A percentile compares a stretch with the other conserved stretches of the same genome.
Evolutionary conservation across 192 early-diverging fungal species (phyloP).

Genomic region (Entomortierella chlamydospora): DNA sequence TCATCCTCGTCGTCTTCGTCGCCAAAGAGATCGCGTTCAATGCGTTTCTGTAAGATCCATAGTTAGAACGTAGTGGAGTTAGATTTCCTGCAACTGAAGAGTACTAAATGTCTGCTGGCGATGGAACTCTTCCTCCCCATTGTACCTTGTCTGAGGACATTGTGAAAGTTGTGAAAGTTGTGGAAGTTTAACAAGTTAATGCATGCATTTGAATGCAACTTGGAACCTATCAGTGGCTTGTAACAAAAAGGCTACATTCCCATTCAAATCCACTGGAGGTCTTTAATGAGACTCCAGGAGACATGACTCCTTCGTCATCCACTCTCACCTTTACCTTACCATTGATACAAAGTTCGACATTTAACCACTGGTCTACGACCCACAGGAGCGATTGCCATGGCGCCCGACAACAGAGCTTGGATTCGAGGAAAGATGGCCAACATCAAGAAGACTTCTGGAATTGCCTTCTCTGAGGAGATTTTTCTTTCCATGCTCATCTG

Average conservation of each 20-base stretch:
- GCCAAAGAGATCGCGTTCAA: conserved; percentile 44
- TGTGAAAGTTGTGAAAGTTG: background rate
- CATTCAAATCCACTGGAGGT: too few species aligned
- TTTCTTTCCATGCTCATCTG: conserved; percentile 68
- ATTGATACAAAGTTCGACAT: background rate
- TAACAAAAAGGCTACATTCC: too few species aligned
- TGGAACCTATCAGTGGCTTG: background rate
- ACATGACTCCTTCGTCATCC: background rate
- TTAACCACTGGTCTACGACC: background rate
- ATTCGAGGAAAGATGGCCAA: conserved; percentile 58
- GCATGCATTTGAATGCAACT: background rate
- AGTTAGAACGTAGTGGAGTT: background rate
- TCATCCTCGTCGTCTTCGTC: conserved; percentile 50
- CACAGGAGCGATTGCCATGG: conserved; percentile 6
- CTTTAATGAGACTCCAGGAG: too few species aligned
- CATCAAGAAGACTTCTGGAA: conserved; percentile 53
- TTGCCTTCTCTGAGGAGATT: conserved; percentile 63
- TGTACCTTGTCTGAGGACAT: conserved; percentile 53
- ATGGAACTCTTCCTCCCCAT: too few species aligned
- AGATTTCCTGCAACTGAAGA: background rate
- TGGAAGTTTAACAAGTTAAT: background rate
- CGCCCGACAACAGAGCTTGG: conserved; percentile 55
- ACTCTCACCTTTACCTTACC: background rate
- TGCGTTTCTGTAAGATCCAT: conserved; percentile 14
- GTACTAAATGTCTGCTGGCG: background rate